Base-by-base conservation (phyloP, 2,329 filamentous ascomycete genomes). In the Calonectria naviculata region DNA sequence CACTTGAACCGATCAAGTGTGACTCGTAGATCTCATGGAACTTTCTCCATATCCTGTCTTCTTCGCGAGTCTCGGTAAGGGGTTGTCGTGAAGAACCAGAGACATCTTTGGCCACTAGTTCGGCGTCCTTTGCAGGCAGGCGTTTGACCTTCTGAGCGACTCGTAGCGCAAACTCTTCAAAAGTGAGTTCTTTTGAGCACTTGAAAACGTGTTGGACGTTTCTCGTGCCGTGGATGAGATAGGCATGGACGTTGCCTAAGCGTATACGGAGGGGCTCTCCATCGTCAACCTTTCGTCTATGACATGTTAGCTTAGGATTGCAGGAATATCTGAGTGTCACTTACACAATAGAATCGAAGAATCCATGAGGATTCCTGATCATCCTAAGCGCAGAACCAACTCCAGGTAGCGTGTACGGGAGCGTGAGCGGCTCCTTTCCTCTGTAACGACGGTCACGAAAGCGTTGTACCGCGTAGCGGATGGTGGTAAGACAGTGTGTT, bases 61-160 rank as follows among this genome's bases (percentile, higher is more conserved):
- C 73, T 24, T 75, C 68, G 1, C 58, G 66, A 12, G 68, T 71
- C 29, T 76, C 70, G 1, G 66, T 71, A 15, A 77, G 44, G 1
- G 75, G 71, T 0, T 71, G 12, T 7, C 74, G 42, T 21, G 74
- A 75, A 0, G 75, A 76, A 15, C 75, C 75, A 2, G 75, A 77
- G 1, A 73, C 46, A 31, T 77, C 75, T 26, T 73, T 74, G 19
- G 72, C 69, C 8, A 75, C 70, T 4, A 77, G 34, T 1, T 65
- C 67, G 28, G 71, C 72, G 13, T 77, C 75, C 10, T 58, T 69
- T 0, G 67, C 31, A 0, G 75, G 75, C 4, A 77, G 68, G 4
- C 75, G 73, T 12, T 76, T 77, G 17, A 77, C 75, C 17, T 76
- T 76, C n/a, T 75, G 75, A 19, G 75, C 75, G 5, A 77, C 75